These are phyloP conservation scores for Coemansia sp. DNA, from an alignment of 192 early-diverging fungal genomes.

Conservation along the genomic window DNA sequence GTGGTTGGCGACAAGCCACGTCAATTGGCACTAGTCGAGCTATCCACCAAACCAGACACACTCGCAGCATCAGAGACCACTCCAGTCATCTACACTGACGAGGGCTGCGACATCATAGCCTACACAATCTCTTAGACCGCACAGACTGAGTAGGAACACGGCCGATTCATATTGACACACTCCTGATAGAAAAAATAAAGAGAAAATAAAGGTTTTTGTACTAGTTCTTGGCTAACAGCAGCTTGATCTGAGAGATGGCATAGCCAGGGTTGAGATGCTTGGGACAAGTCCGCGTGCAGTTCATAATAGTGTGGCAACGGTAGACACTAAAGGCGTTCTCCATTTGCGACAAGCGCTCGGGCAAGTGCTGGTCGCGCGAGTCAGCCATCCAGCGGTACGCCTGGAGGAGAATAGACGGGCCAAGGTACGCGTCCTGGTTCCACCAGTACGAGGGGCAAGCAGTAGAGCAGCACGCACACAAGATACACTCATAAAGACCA, in stretches of 20 bases:
- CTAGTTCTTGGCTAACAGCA: conserved; percentile 74
- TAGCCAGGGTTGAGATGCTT: conserved; percentile 97
- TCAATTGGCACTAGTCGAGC: not conserved
- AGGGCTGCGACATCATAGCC: conserved; percentile 16
- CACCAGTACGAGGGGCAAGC: conserved; percentile 97
- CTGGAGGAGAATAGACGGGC: conserved; percentile 95
- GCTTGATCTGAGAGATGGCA: conserved; percentile 97
- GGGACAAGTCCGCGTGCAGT: conserved; percentile 95
- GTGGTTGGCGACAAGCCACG: not conserved
- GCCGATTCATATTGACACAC: not conserved
- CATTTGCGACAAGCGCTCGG: conserved; percentile 79
- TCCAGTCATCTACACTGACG: conserved; percentile 24
- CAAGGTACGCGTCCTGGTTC: conserved; percentile 92
- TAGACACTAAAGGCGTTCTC: conserved; percentile 97
- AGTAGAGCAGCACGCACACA: conserved; percentile 97
- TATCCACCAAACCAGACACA: conserved; percentile 31
- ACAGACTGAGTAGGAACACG: not conserved
- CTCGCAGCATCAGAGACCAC: conserved; percentile 16
- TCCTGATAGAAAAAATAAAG: conserved; percentile 6
- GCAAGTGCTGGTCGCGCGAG: conserved; percentile 88
- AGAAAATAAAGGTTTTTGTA: not conserved
- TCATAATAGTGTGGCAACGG: conserved; percentile 99
- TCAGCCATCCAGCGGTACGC: conserved; percentile 99
- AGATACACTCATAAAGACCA: conserved; percentile 95
- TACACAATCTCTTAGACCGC: not conserved